Percentiles rank a stretch among this genome's conserved stretches.
Conservation (phyloP, 192 early-diverging fungal genomes). For the Rhizoclosmatium sp. region DNA sequence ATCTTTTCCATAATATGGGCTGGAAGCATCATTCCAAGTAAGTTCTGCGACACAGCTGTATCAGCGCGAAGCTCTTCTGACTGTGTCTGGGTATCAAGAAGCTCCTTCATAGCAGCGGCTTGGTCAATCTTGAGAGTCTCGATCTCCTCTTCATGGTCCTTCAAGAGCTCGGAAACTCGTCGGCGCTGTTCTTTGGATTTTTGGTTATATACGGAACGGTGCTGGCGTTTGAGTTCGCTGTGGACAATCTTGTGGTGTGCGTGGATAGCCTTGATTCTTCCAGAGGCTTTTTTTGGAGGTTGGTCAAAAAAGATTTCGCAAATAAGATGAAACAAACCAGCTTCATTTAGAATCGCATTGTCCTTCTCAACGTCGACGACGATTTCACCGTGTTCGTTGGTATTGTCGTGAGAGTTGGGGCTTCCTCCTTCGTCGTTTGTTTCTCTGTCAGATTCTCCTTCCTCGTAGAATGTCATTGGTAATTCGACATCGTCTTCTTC, state of each 20-base stretch:
- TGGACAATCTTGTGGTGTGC: constrained; percentile 31
- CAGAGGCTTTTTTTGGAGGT: neutral
- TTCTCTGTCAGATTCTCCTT: neutral
- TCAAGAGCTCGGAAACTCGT: constrained; percentile 32
- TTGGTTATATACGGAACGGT: neutral
- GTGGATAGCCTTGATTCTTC: too few species aligned
- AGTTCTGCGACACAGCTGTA: constrained; percentile 16
- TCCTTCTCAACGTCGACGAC: neutral
- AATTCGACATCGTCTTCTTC: constrained; percentile 1
- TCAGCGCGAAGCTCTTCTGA: constrained; percentile 30
- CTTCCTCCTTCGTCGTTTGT: neutral
- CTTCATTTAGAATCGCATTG: constrained; percentile 25
- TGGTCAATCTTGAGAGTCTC: constrained; percentile 33
- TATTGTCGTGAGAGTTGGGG: neutral
- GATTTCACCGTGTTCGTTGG: neutral
- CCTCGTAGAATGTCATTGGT: constrained; percentile 24
- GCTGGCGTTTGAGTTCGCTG: constrained; percentile 13
- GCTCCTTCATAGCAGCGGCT: constrained; percentile 25
- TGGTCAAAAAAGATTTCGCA: neutral
- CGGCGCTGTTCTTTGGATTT: constrained; percentile 29
- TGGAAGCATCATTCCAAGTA: constrained; percentile 36
- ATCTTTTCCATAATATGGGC: constrained; percentile 36
- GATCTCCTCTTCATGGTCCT: constrained; percentile 40
- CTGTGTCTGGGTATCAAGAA: constrained; percentile 31
- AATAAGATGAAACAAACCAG: neutral